phyloP scores from a whole-genome alignment of 345 rosid species.

The Geranium rotundifolium region DNA sequence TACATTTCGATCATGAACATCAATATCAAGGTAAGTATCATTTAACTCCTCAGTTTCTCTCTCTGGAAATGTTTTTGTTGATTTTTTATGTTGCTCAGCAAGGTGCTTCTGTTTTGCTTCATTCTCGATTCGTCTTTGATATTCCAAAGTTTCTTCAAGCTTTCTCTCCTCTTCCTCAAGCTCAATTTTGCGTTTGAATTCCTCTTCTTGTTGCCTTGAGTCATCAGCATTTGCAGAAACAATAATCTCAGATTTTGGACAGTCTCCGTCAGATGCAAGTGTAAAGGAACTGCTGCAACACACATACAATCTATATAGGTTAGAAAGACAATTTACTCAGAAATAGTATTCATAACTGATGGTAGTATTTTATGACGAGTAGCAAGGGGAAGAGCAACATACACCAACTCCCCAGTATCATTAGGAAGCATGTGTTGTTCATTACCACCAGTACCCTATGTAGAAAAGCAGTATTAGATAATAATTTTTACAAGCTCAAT shows the following conservation, averaged over 20 bases:
- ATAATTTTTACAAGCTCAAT: not conserved
- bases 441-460: slow-evolving; percentile 39
- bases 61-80: slow-evolving; percentile 23
- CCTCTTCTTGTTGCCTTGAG: slow-evolving; percentile 61
- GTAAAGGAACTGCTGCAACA: slow-evolving; percentile 45
- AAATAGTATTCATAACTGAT: not conserved
- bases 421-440: slow-evolving; percentile 33
- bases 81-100: slow-evolving; percentile 64
- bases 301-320: slow-evolving; percentile 6
- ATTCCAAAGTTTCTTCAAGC: slow-evolving; percentile 75
- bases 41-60: slow-evolving; percentile 21
- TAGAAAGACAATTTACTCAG: slow-evolving; percentile 2
- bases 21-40: slow-evolving; percentile 21
- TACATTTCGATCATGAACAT: slow-evolving; percentile 19
- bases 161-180: slow-evolving; percentile 84
- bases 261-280: slow-evolving; percentile 41
- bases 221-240: slow-evolving; percentile 32
- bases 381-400: slow-evolving; percentile 11
- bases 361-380: not conserved
- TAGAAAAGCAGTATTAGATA: slow-evolving; percentile 14
- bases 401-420: slow-evolving; percentile 46
- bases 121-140: slow-evolving; percentile 80
- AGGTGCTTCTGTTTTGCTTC: slow-evolving; percentile 86
- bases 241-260: slow-evolving; percentile 31
- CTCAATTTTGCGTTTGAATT: slow-evolving; percentile 60